Conservation (phyloP, 768 basidiomycete species). For the Russula sp. region DNA sequence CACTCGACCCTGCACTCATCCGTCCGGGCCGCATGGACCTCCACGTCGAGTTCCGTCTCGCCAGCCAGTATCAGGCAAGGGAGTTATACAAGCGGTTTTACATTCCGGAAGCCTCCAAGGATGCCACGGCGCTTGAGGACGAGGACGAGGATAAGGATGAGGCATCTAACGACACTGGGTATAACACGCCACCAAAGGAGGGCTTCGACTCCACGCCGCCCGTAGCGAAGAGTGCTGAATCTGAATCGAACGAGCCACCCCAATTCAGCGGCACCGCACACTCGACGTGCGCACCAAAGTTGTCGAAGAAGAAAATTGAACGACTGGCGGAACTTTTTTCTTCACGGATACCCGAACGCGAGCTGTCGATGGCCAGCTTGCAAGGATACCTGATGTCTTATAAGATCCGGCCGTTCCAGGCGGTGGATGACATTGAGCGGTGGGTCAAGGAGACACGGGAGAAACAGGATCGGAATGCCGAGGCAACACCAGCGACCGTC, state of each 20-base stretch:
- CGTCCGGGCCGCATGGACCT: conserved; percentile 78
- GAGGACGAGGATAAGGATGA: conserved; percentile 23
- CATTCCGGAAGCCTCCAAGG: conserved; percentile 34
- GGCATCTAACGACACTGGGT: conserved; percentile 21
- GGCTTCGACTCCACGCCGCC: neutral
- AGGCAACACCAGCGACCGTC: neutral
- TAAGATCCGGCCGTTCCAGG: conserved; percentile 52
- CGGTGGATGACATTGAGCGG: conserved; percentile 36
- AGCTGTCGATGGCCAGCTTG: conserved; percentile 37
- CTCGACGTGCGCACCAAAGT: conserved; percentile 27
- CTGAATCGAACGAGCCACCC: neutral
- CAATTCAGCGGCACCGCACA: conserved; percentile 11
- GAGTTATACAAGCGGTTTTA: conserved; percentile 67
- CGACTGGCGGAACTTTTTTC: conserved; percentile 52
- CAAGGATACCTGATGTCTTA: conserved; percentile 63
- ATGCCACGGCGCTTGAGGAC: conserved; percentile 23
- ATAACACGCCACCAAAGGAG: conserved; percentile 15
- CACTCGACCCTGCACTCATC: conserved; percentile 66
- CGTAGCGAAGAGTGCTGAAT: neutral
- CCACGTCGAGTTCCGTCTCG: conserved; percentile 69
- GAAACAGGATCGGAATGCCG: conserved; percentile 22
- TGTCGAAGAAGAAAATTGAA: conserved; percentile 35
- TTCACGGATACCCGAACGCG: conserved; percentile 41
- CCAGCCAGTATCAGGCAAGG: conserved; percentile 58
- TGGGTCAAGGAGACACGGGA: conserved; percentile 46